Base-by-base conservation (phyloP, 2,329 filamentous ascomycete species). In the Diaporthe amygdali region DNA sequence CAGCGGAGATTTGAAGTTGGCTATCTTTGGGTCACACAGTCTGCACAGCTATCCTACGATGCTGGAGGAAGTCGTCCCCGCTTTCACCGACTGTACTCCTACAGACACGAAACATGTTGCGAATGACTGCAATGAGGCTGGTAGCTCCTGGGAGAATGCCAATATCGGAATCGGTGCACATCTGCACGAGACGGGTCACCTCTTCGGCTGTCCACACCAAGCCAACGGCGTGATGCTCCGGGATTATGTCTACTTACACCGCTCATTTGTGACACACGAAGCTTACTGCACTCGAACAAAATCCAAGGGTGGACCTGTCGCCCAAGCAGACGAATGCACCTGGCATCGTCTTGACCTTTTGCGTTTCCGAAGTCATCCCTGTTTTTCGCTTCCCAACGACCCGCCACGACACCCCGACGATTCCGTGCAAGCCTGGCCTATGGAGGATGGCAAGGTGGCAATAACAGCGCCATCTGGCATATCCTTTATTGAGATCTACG, bases 91-190 rank as follows among this genome's bases (percentile, higher is more conserved):
- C 81, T 97, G 95, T 81, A 97, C 95, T 3, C 90, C 92, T 39
- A 98, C 95, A 0, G 94, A 98, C 78, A 93, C 91, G 12, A 88
- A 90, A 47, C 89, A 89, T 76, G 91, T 97, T 46, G 93, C 93
- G 20, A 97, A 98, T 77, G 94, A 97, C 79, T 94, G 91, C 80
- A 93, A 93, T 76, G 94, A 97, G 75, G 92, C 92, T 8, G 95
- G 95, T 30, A 97, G 94, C 78, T 96, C 91, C 56, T 98, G 96
- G 96, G 96, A 98, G 80, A 91, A 95, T n/a, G 95, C 94, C 32
- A 97, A 96, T 76, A 93, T 97, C 72, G 95, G 95, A 37, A 97
- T 98, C 74, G 96, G 96, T 9, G 95, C 94, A 12, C 96, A 98
- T 81, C 82, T 98, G 59, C 96, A 97, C 80, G 95, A 98, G 81